These are phyloP conservation scores for Raddia distichophylla DNA, from an alignment of 176 grass and related monocot genomes.

Conservation along the genomic window DNA sequence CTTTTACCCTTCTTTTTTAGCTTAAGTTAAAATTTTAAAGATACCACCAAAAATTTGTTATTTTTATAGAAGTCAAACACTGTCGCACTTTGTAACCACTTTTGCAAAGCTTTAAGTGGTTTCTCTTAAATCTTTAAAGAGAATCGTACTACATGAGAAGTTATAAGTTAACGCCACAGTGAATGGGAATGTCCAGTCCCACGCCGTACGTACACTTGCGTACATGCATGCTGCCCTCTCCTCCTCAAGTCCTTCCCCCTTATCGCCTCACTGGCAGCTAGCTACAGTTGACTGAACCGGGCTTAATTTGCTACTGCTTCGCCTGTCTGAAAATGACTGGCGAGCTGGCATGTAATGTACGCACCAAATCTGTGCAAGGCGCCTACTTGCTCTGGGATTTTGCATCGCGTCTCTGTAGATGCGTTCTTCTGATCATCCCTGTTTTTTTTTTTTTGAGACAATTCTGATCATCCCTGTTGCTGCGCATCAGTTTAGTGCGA, in stretches of 20 bases:
- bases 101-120: no score
- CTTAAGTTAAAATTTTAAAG: no score
- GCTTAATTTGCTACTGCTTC: neutral
- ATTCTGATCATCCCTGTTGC: no score
- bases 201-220: neutral
- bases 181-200: neutral
- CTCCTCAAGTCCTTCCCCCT: neutral
- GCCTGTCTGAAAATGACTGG: conserved; percentile 28
- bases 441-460: no score
- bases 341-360: neutral
- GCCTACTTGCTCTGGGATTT: neutral
- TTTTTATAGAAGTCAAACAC: no score
- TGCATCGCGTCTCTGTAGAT: neutral
- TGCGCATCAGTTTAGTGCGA: no score
- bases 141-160: neutral
- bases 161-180: neutral
- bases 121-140: no score
- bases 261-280: conserved; percentile 33
- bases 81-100: no score
- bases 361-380: neutral
- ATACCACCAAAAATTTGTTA: no score
- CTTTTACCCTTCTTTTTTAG: no score
- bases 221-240: neutral
- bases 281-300: conserved; percentile 28
- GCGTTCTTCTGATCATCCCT: neutral